Evolutionary conservation across 805 yeast species (phyloP).

Genomic region (Vanderwaltozyma verrucispora): DNA sequence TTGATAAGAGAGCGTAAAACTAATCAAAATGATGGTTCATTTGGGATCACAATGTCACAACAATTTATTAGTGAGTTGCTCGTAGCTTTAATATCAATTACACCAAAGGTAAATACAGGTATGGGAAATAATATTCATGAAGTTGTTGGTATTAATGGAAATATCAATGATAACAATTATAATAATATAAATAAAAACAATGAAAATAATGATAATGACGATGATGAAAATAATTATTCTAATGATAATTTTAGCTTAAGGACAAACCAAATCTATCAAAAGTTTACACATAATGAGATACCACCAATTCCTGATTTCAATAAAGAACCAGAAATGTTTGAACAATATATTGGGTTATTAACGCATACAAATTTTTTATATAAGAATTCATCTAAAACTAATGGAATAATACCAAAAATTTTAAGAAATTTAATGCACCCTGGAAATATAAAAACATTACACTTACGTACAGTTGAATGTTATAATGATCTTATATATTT

Average conservation of each 20-base stretch:
- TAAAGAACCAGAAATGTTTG: slow-evolving; percentile 20
- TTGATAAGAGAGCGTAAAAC: slow-evolving; percentile 4
- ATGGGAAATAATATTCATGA: neutral
- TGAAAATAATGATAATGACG: too few relatives aligned
- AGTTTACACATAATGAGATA: slow-evolving; percentile 18
- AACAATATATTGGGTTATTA: slow-evolving; percentile 27
- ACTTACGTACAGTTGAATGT: slow-evolving; percentile 23
- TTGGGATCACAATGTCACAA: slow-evolving; percentile 8
- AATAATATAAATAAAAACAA: neutral
- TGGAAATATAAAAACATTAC: slow-evolving; percentile 26
- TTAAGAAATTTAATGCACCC: slow-evolving; percentile 33
- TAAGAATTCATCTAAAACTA: slow-evolving; percentile 29
- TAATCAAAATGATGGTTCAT: slow-evolving; percentile 2
- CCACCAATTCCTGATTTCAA: slow-evolving; percentile 30
- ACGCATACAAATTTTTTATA: slow-evolving; percentile 31
- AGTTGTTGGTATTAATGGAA: neutral
- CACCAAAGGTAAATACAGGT: too few relatives aligned
- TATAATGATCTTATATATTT: slow-evolving; percentile 33
- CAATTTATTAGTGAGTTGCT: slow-evolving; percentile 11
- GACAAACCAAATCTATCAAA: slow-evolving; percentile 1
- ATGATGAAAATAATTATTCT: neutral
- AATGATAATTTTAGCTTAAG: neutral
- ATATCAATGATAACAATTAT: neutral
- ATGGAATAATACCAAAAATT: slow-evolving; percentile 32
- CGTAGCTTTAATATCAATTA: slow-evolving; percentile 8